Conservation (phyloP, 805 yeast genomes). For the Scheffersomyces coipomensis region DNA sequence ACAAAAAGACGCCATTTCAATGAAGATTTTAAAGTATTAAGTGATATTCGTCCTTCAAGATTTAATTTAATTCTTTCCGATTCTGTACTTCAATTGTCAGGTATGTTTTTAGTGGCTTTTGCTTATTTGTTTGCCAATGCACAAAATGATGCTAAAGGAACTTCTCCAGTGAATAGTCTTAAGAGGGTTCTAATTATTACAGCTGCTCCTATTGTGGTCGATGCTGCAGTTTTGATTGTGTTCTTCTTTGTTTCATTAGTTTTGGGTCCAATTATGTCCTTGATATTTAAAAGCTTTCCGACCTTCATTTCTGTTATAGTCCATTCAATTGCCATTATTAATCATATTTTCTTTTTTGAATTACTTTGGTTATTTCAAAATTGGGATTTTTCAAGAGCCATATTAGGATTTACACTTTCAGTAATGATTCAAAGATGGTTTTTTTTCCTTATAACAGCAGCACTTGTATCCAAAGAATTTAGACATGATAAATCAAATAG, state of each 20-base stretch:
- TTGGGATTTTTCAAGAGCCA: conserved; percentile 58
- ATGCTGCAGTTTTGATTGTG: conserved; percentile 36
- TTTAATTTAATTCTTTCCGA: conserved; percentile 42
- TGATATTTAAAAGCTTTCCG: conserved; percentile 46
- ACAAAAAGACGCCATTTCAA: conserved; percentile 31
- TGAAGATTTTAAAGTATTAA: conserved; percentile 40
- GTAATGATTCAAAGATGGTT: conserved; percentile 57
- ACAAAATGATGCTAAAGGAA: conserved; percentile 43
- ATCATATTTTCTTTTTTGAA: conserved; percentile 57
- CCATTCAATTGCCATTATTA: conserved; percentile 52
- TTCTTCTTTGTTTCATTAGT: conserved; percentile 45
- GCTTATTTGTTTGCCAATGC: conserved; percentile 57
- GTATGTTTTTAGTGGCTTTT: conserved; percentile 30
- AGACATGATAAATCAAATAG: conserved; percentile 57
- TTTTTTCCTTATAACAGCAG: conserved; percentile 48
- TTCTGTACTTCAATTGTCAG: conserved; percentile 34
- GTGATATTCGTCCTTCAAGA: conserved; percentile 50
- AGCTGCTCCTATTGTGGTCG: conserved; percentile 46
- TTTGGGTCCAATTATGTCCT: conserved; percentile 49
- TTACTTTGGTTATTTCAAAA: conserved; percentile 66
- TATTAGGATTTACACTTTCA: conserved; percentile 60
- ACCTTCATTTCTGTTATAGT: conserved; percentile 54
- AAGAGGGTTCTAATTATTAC: conserved; percentile 45
- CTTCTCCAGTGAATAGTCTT: conserved; percentile 38
- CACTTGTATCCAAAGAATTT: conserved; percentile 61